A percentile compares a stretch with the other conserved stretches of the same genome.
phyloP scores from a whole-genome alignment of 306 rosid species.

The Cucumis melo region DNA sequence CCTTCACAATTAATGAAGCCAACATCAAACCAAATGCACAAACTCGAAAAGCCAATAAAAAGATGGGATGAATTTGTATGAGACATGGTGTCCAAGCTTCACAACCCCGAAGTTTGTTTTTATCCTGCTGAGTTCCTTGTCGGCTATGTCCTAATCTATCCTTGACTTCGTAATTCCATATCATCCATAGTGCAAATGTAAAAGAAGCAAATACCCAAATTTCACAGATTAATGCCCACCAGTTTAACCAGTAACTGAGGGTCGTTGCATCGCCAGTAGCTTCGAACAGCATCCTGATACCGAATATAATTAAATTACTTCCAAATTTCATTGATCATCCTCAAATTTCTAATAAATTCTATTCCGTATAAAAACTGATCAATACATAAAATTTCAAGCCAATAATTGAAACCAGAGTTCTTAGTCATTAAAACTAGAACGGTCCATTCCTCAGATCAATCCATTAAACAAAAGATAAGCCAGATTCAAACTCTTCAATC shows the following conservation, averaged over 20 bases:
- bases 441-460: neutral
- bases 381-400: neutral
- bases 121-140: conserved; percentile 19
- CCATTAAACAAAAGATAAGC: neutral
- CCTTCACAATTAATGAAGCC: conserved; percentile 30
- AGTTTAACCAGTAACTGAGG: conserved; percentile 62
- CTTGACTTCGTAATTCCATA: conserved; percentile 34
- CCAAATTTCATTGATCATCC: neutral
- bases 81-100: conserved; percentile 74
- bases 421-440: neutral
- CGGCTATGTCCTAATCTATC: conserved; percentile 23
- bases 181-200: conserved; percentile 19
- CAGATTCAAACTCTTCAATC: neutral
- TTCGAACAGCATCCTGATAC: conserved; percentile 36
- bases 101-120: conserved; percentile 12
- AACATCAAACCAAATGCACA: conserved; percentile 32
- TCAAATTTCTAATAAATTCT: neutral
- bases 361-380: neutral
- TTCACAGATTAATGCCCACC: conserved; percentile 52
- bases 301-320: conserved; percentile 5
- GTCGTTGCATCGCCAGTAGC: conserved; percentile 26
- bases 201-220: conserved; percentile 38
- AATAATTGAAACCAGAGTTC: neutral
- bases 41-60: conserved; percentile 35
- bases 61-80: conserved; percentile 44